Base-by-base conservation (phyloP, 1,139 yeast species). In the Yamadazyma membranifaciens region DNA sequence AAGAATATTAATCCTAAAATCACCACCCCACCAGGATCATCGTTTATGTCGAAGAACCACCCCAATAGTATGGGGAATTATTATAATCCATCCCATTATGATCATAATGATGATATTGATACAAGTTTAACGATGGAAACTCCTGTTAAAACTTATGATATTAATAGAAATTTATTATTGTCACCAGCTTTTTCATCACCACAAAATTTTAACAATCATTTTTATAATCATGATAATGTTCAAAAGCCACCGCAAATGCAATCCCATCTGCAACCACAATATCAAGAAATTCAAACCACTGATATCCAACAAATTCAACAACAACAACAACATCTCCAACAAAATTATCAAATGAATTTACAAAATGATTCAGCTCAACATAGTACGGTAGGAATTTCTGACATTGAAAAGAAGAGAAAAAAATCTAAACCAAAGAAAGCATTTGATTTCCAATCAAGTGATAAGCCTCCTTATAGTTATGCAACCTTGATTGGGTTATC, bases 401-500 rank as follows among this genome's bases (percentile, higher is more conserved):
- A 40, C 9, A 30, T 40, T 9, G 43, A 40, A 28, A 45, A 54
- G 48, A 50, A 49, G 39, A 37, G 36, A 38, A 51, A 48, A 40
- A 41, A 40, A 22, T 43, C 50, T 33, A 51, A 50, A 42, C 45
- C 45, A 9, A 42, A 50, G 47, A 48, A 42, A 47, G 49, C 43
- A 43, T 60, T 69, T 55, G 63, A 69, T 53, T 57, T 70, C 40
- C 58, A 62, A 57, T 74, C 83, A 49, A 49, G 63, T 47, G 64
- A 69, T 47, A 92, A 94, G 62, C 98, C 98, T 3, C 96, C 96
- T 2, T 91, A 83, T 56, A 87, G 96, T 4, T 92, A 92, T 59
- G 98, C 98, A 7, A 84, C 92, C 32, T 73, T 92, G 47, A 92
- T 92, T 47, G 98, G 97, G 4, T 84, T 92, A 83, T 92, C 98